A percentile compares a stretch with the other conserved stretches of the same genome.
These are phyloP conservation scores for Phylloporus sp. DNA, from an alignment of 768 basidiomycete species.

Conservation along the genomic window DNA sequence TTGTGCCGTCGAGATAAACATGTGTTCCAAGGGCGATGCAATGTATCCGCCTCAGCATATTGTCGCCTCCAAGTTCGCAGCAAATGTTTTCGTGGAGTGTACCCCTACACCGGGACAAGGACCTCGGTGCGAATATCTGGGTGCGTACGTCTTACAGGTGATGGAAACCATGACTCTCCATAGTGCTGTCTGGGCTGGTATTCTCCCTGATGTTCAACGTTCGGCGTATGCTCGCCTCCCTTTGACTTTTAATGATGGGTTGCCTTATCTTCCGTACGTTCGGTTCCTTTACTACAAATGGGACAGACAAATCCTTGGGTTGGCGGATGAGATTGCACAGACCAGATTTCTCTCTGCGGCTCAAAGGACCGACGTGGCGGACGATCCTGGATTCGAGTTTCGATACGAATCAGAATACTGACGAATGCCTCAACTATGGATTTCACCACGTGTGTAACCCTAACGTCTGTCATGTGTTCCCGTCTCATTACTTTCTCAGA, in stretches of 20 bases:
- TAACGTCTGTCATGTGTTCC: too few species aligned
- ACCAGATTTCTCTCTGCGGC: background rate
- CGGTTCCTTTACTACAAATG: constrained; percentile 17
- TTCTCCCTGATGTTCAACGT: constrained; percentile 6
- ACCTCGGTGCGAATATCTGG: constrained; percentile 20
- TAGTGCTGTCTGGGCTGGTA: background rate
- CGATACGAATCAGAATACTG: background rate
- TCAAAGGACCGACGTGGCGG: too few species aligned
- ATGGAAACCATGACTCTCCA: background rate
- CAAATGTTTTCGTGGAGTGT: constrained; percentile 24
- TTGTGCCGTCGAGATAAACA: background rate
- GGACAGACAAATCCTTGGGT: constrained; percentile 15
- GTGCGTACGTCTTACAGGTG: constrained; percentile 19
- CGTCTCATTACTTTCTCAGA: too few species aligned
- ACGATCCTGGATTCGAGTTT: background rate
- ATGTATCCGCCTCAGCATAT: constrained; percentile 14
- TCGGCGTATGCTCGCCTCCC: constrained; percentile 4
- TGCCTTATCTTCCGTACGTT: constrained; percentile 10
- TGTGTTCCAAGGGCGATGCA: background rate
- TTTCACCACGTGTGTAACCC: too few species aligned
- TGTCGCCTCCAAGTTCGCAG: constrained; percentile 17
- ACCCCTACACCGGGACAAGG: background rate
- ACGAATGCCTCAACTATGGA: too few species aligned
- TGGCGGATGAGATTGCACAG: constrained; percentile 7
- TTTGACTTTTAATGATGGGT: background rate